Evolutionary conservation across 768 basidiomycete species (phyloP), one percentile per base, ranked within the genome.

Genomic region (Xerocomellus chrysenteron): DNA sequence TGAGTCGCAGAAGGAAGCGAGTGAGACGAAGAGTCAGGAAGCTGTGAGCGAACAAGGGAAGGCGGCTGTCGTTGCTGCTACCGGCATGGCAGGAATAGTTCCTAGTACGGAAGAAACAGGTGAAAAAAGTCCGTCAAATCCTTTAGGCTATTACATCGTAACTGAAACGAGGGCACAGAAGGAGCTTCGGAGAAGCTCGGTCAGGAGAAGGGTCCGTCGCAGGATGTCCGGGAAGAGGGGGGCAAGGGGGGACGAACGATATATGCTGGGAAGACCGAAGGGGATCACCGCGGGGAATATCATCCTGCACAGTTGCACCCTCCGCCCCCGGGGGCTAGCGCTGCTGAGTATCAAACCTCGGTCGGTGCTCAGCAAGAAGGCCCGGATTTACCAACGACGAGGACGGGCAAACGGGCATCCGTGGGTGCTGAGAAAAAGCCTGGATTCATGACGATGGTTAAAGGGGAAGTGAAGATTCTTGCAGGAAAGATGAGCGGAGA

Each of bases 401-500:
- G 0, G 7, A 32, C 48, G 6, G 28, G 10, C 6, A 56, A 44
- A 16, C 37, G 35, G 10, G 56, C 14, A 3, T 39, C 59, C 14
- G 32, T 26, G 12, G 36, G 58, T 17, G 16, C 43, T 7, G 63
- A 59, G 47, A 70, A 62, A 56, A 73, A 60, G 51, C 62, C 61
- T 28, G 62, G 62, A 21, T 66, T 74, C 39, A 50, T 75, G 49
- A 57, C 64, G 12, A 60, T 68, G 61, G 57, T 74, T 0, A 74
- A 66, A 50, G 73, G 74, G 2, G 73, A 73, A 56, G 73, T 70
- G 54, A 74, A 68, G 54, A 58, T 73, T 24, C 46, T 74, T 6
- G 66, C 65, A 17, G 73, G 73, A 26, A 68, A 65, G 45, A 49
- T 74, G 56, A 65, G 66, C 2, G 52, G 71, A 11, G 65, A 75